A percentile compares a stretch with the other conserved stretches of the same genome.
Conservation (phyloP, 1,139 yeast species). For the Pichia kudriavzevii region DNA sequence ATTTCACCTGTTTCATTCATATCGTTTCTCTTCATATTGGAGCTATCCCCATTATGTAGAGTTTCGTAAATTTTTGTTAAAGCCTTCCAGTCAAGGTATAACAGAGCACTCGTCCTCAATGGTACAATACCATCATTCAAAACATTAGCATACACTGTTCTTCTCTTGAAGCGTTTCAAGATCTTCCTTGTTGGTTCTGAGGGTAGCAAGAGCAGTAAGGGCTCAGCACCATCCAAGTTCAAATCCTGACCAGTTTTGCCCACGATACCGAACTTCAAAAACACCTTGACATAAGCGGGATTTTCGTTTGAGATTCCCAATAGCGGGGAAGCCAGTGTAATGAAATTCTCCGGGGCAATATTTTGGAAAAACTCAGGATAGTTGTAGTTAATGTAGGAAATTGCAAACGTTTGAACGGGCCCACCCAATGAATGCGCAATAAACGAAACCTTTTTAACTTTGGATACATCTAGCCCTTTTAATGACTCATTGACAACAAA, state of each 20-base stretch:
- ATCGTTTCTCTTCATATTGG: constrained; percentile 16
- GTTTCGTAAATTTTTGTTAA: constrained; percentile 38
- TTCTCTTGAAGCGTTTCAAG: constrained; percentile 51
- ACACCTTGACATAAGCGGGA: constrained; percentile 79
- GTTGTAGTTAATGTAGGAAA: constrained; percentile 67
- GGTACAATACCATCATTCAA: constrained; percentile 91
- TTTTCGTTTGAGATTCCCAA: constrained; percentile 82
- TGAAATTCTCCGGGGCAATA: constrained; percentile 71
- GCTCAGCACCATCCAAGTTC: constrained; percentile 55
- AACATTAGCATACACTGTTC: constrained; percentile 75
- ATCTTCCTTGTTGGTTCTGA: constrained; percentile 72
- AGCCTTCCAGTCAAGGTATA: constrained; percentile 71
- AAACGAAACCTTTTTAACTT: constrained; percentile 62
- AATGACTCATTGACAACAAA: constrained; percentile 56
- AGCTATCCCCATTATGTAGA: constrained; percentile 30
- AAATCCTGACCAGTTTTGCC: constrained; percentile 94
- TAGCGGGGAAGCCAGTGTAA: constrained; percentile 81
- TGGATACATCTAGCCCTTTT: constrained; percentile 17
- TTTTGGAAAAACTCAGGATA: constrained; percentile 60
- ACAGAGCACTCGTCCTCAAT: constrained; percentile 71
- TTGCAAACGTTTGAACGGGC: constrained; percentile 79
- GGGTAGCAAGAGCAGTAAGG: constrained; percentile 67
- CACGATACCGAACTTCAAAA: constrained; percentile 79
- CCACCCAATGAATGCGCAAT: constrained; percentile 95
- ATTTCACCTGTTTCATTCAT: constrained; percentile 20